Evolutionary conservation across 495 filamentous ascomycete genomes (phyloP), one percentile per base, ranked within the genome.

Genomic region (Aspergillus carlsbadensis): DNA sequence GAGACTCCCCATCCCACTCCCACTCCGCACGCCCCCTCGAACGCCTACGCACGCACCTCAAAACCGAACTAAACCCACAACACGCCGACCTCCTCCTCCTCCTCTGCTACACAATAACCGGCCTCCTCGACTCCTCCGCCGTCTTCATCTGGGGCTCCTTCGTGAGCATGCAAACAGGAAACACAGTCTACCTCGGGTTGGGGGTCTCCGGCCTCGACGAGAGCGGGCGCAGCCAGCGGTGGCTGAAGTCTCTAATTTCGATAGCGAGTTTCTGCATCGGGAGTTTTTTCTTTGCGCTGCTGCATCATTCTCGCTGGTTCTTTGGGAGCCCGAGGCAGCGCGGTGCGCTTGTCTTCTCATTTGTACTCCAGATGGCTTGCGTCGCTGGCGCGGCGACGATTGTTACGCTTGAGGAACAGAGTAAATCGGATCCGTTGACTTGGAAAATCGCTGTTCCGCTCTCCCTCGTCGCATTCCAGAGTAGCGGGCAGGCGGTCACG

Each of bases 151-250:
- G 87, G 87, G 87, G 87, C 11, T 83, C 84, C 1, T 90, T 91
- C 61, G 87, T 88, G 21, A 87, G 83, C 60, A 90, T 91, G 88
- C 87, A 91, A 63, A 90, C 87, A 21, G 87, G 87, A 76, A 91
- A 91, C 67, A 89, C 88, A 0, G 82, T 91, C 14, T 90, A 89
- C 64, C 71, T 89, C 20, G 88, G 85, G 5, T 78, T 91, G 5
- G 88, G 87, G 0, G 65, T 90, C 1, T 73, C 78, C 0, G 87
- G 85, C 0, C 29, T 34, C 18, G 59, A 62, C 8, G 59, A 67
- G 10, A 40, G 45, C 85, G 79, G 81, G 33, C 54, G 77, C 78
- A 29, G 74, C 81, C 31, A 67, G 70, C 81, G 81, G 50, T 87
- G 82, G 83, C 72, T 85, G n/a, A 84, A 84, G 59, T 84, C 84